These are phyloP conservation scores for Geotrichum restrictum DNA, from an alignment of 1,139 yeast genomes.

Conservation along the genomic window DNA sequence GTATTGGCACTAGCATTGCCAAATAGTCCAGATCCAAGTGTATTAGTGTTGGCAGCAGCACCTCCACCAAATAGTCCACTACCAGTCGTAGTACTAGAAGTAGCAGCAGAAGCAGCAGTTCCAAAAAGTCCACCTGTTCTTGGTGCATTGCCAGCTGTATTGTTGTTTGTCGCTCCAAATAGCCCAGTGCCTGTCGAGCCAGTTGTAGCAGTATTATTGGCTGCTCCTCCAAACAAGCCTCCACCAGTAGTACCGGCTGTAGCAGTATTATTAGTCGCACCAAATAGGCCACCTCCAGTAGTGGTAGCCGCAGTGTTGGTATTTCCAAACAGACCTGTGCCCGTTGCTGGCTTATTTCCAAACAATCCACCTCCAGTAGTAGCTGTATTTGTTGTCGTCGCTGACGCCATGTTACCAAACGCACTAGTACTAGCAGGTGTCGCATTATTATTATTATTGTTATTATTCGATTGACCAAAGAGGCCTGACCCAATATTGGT, in stretches of 20 bases:
- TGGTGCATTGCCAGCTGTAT: constrained; percentile 24
- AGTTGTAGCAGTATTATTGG: constrained; percentile 24
- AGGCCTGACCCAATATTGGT: constrained; percentile 24
- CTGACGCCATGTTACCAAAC: constrained; percentile 23
- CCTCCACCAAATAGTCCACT: constrained; percentile 42
- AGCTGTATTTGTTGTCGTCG: constrained; percentile 22
- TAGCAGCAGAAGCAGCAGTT: constrained; percentile 3
- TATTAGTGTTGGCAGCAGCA: constrained; percentile 6
- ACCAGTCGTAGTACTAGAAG: constrained; percentile 3
- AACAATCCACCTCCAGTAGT: constrained; percentile 27
- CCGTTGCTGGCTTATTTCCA: constrained; percentile 23
- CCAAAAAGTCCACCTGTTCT: constrained; percentile 15
- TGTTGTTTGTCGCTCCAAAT: constrained; percentile 26
- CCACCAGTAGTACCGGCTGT: constrained; percentile 9
- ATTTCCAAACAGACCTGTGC: constrained; percentile 41
- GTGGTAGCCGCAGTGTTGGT: constrained; percentile 25
- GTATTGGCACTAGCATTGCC: constrained; percentile 28
- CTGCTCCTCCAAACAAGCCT: constrained; percentile 15
- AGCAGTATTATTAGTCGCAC: constrained; percentile 24
- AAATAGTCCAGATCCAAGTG: constrained; percentile 29
- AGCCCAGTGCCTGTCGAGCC: constrained; percentile 18
- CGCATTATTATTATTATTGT: constrained; percentile 25
- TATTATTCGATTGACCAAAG: constrained; percentile 24
- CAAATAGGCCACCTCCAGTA: constrained; percentile 14
- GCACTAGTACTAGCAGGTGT: constrained; percentile 13